A percentile compares a stretch with the other conserved stretches of the same genome.
Conservation (phyloP, 1,139 yeast species). For the Groenewaldozyma auringiensis region DNA sequence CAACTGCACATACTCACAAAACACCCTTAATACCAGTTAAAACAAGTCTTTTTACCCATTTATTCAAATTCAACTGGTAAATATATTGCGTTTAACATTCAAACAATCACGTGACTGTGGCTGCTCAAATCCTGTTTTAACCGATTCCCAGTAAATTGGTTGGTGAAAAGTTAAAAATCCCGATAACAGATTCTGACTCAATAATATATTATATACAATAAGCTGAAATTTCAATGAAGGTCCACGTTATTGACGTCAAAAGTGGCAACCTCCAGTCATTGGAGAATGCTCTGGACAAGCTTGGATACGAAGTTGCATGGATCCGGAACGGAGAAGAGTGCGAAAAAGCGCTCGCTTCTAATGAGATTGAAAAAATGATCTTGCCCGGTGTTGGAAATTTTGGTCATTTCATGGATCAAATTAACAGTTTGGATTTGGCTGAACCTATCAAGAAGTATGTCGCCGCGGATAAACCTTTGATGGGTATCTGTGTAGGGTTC, state of each 20-base stretch:
- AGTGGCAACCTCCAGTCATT: conserved; percentile 90
- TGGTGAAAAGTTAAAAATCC: no score
- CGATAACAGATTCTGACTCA: no score
- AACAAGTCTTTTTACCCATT: no score
- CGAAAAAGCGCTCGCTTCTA: conserved; percentile 23
- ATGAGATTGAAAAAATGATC: conserved; percentile 23
- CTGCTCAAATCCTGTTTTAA: no score
- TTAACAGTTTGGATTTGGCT: conserved; percentile 53
- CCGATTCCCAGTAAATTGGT: no score
- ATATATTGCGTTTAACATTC: no score
- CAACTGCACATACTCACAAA: no score
- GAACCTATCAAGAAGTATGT: conserved; percentile 61
- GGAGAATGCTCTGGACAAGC: conserved; percentile 69
- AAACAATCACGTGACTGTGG: no score
- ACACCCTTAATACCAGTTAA: no score
- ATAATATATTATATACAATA: no score
- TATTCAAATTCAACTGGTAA: no score
- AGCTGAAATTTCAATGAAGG: conserved; percentile 32
- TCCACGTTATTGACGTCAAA: conserved; percentile 85
- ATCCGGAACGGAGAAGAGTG: conserved; percentile 29
- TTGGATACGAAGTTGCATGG: conserved; percentile 55
- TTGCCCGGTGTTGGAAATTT: conserved; percentile 96
- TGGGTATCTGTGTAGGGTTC: conserved; percentile 97
- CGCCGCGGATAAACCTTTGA: conserved; percentile 64
- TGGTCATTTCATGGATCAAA: conserved; percentile 79